Evolutionary conservation across 495 filamentous ascomycete species (phyloP), one percentile per base, ranked within the genome.

Genomic region (Lophium mytilinum): DNA sequence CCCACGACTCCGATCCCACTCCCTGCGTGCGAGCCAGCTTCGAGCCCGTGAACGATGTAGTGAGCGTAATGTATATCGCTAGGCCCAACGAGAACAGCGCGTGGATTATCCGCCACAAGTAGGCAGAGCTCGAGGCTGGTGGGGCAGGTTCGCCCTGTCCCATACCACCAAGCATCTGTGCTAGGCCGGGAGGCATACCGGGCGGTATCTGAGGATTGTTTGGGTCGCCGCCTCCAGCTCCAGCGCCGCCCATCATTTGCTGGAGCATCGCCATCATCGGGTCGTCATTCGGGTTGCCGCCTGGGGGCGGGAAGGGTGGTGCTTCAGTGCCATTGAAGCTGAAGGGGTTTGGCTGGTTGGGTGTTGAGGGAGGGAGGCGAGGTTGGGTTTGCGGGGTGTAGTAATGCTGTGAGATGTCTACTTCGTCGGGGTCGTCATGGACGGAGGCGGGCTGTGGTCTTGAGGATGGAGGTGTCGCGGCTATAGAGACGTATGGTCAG

Each of bases 51-150:
- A 90, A 83, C 48, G 86, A 71, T 46, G 86, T 75, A 59, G 77
- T 72, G 48, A 87, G 52, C 48, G 79, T 74, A 49, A 94, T 77
- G 66, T 93, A 95, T 10, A 87, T 60, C 0, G 84, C 88, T 4
- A 95, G 73, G 0, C 73, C 69, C 11, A 94, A 66, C 0, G 89
- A 82, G 69, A 91, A 86, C 0, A 89, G 39, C 2, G 83, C 80
- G 69, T 96, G 90, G 14, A 93, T 66, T 12, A 88, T 74, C 51
- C 86, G 83, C 88, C 89, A 95, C 0, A 89, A 55, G 54, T 81
- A 78, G 69, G 70, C 53, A 71, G 78, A 69, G 76, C 75, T 62
- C 39, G 75, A 71, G 6, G 71, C 68, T 14, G 72, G 68, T 9
- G 65, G 61, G 24, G 64, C 57, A 24, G 65, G 68, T 54, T 11